These are phyloP conservation scores for Xylaria venustula DNA, from an alignment of 495 filamentous ascomycete species.

Conservation along the genomic window DNA sequence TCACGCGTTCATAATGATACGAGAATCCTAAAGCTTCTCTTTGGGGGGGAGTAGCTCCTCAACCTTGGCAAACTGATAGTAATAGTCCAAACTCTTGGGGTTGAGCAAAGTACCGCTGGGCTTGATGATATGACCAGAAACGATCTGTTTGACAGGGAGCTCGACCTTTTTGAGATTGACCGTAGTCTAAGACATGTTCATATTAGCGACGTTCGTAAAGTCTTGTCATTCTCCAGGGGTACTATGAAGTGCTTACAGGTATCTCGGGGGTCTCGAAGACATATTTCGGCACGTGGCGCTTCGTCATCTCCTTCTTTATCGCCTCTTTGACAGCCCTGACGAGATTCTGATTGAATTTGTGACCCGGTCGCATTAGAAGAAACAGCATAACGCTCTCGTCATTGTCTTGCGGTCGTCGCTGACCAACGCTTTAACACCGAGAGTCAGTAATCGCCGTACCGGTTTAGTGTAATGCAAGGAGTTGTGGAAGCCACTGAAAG, in stretches of 20 bases:
- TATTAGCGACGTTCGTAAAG: slow-evolving; percentile 1
- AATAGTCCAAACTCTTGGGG: slow-evolving; percentile 69
- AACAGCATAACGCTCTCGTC: slow-evolving; percentile 79
- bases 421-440: too few species aligned
- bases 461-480: too few species aligned
- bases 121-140: slow-evolving; percentile 71
- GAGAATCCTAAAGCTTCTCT: not conserved
- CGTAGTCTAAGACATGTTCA: slow-evolving; percentile 56
- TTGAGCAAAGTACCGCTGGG: slow-evolving; percentile 76
- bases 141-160: slow-evolving; percentile 80
- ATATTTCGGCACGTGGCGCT: slow-evolving; percentile 73
- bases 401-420: slow-evolving; percentile 61
- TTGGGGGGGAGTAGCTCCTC: slow-evolving; percentile 53
- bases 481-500: too few species aligned
- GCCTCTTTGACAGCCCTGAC: slow-evolving; percentile 59
- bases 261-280: slow-evolving; percentile 79
- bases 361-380: slow-evolving; percentile 65
- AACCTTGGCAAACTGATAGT: slow-evolving; percentile 77
- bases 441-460: too few species aligned
- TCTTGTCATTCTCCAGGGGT: not conserved
- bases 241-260: slow-evolving; percentile 56
- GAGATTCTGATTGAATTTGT: slow-evolving; percentile 52
- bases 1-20: too few species aligned
- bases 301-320: slow-evolving; percentile 63
- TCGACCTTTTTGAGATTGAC: slow-evolving; percentile 87